phyloP scores from a whole-genome alignment of 2,329 filamentous ascomycete genomes.

The Clonostachys byssicola region DNA sequence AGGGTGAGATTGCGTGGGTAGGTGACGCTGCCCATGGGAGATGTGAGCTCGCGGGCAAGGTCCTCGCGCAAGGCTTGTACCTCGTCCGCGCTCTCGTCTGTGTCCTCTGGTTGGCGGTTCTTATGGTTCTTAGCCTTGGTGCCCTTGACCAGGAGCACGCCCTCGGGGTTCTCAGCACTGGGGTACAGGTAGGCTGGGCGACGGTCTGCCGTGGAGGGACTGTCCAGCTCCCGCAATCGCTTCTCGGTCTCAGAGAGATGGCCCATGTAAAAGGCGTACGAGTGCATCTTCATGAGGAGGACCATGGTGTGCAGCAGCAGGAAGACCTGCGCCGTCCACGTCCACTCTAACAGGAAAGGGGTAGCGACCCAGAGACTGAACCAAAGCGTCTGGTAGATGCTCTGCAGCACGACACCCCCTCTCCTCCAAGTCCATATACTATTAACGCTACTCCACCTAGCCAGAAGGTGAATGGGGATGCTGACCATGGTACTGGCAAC shows the following conservation, averaged over 20 bases:
- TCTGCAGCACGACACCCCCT: constrained; percentile 79
- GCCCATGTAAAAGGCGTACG: constrained; percentile 96
- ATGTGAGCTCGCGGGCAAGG: constrained; percentile 86
- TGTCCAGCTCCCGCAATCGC: constrained; percentile 74
- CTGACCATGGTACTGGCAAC: constrained; percentile 68
- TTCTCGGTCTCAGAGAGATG: constrained; percentile 86
- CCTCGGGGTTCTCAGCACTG: constrained; percentile 30
- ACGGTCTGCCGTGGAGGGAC: constrained; percentile 56
- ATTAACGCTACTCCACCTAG: constrained; percentile 46
- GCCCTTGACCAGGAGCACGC: background rate
- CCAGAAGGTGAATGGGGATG: constrained; percentile 68
- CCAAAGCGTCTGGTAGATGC: constrained; percentile 76
- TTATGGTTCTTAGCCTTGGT: constrained; percentile 13
- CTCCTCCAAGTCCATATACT: constrained; percentile 65
- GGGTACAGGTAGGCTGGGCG: constrained; percentile 75
- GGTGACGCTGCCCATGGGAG: constrained; percentile 81
- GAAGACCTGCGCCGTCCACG: constrained; percentile 97
- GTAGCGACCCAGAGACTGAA: constrained; percentile 76
- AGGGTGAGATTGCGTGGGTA: constrained; percentile 87
- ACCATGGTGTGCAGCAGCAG: constrained; percentile 87
- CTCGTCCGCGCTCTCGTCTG: constrained; percentile 32
- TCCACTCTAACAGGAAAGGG: constrained; percentile 84
- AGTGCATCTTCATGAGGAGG: constrained; percentile 98
- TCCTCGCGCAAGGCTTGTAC: constrained; percentile 75
- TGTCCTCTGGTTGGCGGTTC: constrained; percentile 1